Evolutionary conservation across 208 protist genomes (phyloP), one percentile per base, ranked within the genome.

Genomic region (Trypanosoma scelopori): DNA sequence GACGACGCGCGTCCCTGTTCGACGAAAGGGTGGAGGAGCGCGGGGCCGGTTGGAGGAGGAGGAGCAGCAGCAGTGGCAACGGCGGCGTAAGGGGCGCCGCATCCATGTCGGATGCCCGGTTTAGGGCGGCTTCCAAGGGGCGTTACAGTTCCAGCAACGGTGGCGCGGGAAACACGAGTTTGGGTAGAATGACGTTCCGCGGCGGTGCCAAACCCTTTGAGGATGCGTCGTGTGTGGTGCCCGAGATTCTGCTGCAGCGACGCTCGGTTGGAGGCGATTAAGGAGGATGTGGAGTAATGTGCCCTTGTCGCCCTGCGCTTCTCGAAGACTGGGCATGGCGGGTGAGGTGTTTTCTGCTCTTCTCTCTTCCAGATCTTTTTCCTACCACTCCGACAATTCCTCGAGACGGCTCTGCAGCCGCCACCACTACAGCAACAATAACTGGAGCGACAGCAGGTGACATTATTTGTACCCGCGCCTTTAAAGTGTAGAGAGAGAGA

Each of bases 1-100:
- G 75, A n/a, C 71, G 87, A 2, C 69, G 78, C 0, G 67, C 69
- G 7, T n/a, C 28, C 30, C 20, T 76, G 41, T 67, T 67, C 55
- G 56, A 65, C 3, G 39, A 51, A 2, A 50, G 53, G 11, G 50
- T 45, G 13, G 45, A 52, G 32, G 52, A 22, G 9, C 16, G 2
- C 25, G 20, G 1, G 28, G 39, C 15, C 28, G 23, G 23, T 45
- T 23, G 61, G 55, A 58, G 16, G 37, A 27, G 47, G 43, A 50
- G 5, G 5, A 25, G 46, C 3, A 37, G 32, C 32, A 9, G 9
- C 32, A 9, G 47, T 65, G n/a, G n/a, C n/a, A n/a, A n/a, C n/a
- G n/a, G n/a, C n/a, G n/a, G n/a, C n/a, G n/a, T n/a, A n/a, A n/a
- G n/a, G n/a, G n/a, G n/a, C n/a, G n/a, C n/a, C n/a, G 27, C 27